These are phyloP conservation scores for Sphaerulina vaccinii DNA, from an alignment of 2,329 filamentous ascomycete genomes.

Conservation along the genomic window DNA sequence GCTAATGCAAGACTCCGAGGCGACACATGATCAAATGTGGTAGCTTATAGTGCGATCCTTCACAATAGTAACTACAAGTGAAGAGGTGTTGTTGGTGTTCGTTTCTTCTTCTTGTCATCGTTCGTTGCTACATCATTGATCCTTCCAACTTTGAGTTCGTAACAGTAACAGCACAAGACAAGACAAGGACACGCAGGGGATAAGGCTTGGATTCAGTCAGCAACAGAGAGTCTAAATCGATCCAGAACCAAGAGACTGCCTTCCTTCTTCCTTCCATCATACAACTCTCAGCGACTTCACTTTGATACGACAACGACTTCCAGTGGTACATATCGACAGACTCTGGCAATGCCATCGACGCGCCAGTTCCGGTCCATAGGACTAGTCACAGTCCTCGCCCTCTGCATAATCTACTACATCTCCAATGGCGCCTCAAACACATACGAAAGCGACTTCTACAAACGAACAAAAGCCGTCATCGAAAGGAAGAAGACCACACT, in stretches of 20 bases:
- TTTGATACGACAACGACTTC: background rate
- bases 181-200: no score
- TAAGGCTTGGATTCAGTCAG: no score
- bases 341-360: slow-evolving; percentile 68
- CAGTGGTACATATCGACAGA: no score
- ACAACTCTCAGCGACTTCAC: background rate
- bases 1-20: background rate
- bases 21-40: background rate
- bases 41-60: no score
- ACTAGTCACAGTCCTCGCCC: slow-evolving; percentile 61
- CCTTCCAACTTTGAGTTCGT: no score
- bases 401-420: slow-evolving; percentile 72
- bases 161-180: no score
- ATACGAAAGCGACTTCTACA: slow-evolving; percentile 57
- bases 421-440: slow-evolving; percentile 59
- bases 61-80: no score
- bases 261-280: background rate
- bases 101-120: background rate
- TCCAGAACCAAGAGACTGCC: no score
- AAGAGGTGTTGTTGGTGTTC: no score
- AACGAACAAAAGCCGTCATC: slow-evolving; percentile 55
- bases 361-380: slow-evolving; percentile 68
- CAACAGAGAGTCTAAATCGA: no score
- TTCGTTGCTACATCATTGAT: no score
- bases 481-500: slow-evolving; percentile 45